These are phyloP conservation scores for Chytriomyces confervae DNA, from an alignment of 192 early-diverging fungal genomes.

Conservation along the genomic window DNA sequence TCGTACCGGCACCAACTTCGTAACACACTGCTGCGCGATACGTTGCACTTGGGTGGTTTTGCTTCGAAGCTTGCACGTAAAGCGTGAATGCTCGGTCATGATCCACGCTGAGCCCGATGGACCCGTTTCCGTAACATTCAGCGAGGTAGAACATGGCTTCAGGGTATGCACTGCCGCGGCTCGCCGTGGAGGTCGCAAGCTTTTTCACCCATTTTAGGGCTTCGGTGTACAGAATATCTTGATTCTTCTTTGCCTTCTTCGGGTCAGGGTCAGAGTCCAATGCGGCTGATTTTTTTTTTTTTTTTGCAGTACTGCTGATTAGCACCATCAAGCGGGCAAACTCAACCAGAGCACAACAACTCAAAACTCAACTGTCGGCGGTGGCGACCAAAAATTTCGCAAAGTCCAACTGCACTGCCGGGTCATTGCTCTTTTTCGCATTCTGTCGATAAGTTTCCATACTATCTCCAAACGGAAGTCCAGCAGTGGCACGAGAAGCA, in stretches of 20 bases:
- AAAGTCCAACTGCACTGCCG: slow-evolving; percentile 55
- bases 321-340: slow-evolving; percentile 18
- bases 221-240: slow-evolving; percentile 76
- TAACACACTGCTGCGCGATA: slow-evolving; percentile 97
- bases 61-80: slow-evolving; percentile 92
- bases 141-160: slow-evolving; percentile 95
- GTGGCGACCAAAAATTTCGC: slow-evolving; percentile 86
- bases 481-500: not conserved
- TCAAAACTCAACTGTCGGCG: slow-evolving; percentile 57
- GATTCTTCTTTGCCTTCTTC: slow-evolving; percentile 73
- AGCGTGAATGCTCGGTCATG: slow-evolving; percentile 88
- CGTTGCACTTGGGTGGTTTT: slow-evolving; percentile 87
- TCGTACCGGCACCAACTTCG: slow-evolving; percentile 93
- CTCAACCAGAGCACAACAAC: not conserved
- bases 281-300: slow-evolving; percentile 53
- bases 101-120: slow-evolving; percentile 77
- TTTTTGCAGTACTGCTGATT: slow-evolving; percentile 60
- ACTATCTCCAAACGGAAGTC: slow-evolving; percentile 23
- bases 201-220: slow-evolving; percentile 87
- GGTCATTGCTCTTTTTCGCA: slow-evolving; percentile 32
- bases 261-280: slow-evolving; percentile 50
- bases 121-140: slow-evolving; percentile 85
- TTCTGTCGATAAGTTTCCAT: slow-evolving; percentile 35
- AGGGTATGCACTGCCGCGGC: slow-evolving; percentile 73
- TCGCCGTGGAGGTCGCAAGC: slow-evolving; percentile 59